phyloP scores from a whole-genome alignment of 768 basidiomycete species.

The Trametes punicea region DNA sequence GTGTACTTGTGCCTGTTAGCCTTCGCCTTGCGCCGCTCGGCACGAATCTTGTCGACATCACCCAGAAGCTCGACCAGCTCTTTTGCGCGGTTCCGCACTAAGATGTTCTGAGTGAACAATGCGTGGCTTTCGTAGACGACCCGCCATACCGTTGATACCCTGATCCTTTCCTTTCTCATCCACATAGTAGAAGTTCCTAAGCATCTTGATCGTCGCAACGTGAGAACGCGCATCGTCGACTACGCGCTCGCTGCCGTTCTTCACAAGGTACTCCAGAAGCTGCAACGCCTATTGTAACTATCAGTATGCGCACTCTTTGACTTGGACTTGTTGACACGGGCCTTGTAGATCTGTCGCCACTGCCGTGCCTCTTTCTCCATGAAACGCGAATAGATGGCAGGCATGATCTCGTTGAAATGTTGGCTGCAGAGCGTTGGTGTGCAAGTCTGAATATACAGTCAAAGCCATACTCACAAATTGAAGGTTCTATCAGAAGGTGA shows the following conservation, averaged over 20 bases:
- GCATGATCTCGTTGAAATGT: slow-evolving; percentile 99
- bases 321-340: slow-evolving; percentile 26
- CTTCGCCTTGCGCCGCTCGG: slow-evolving; percentile 91
- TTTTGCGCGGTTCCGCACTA: slow-evolving; percentile 92
- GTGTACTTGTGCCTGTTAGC: slow-evolving; percentile 84
- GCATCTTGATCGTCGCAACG: slow-evolving; percentile 94
- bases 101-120: neutral
- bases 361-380: slow-evolving; percentile 98
- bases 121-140: neutral
- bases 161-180: slow-evolving; percentile 99
- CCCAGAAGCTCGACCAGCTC: slow-evolving; percentile 90
- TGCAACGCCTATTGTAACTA: slow-evolving; percentile 65
- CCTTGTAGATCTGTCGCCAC: slow-evolving; percentile 99
- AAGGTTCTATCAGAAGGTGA: slow-evolving; percentile 89
- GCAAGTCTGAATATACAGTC: neutral
- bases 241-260: slow-evolving; percentile 95
- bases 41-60: slow-evolving; percentile 87
- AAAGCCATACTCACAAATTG: slow-evolving; percentile 70
- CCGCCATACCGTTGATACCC: slow-evolving; percentile 82
- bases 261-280: slow-evolving; percentile 92
- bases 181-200: slow-evolving; percentile 96
- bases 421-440: slow-evolving; percentile 50
- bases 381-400: slow-evolving; percentile 89
- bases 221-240: slow-evolving; percentile 97
- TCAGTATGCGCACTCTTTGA: neutral